A percentile compares a stretch with the other conserved stretches of the same genome.
Evolutionary conservation across 2,329 filamentous ascomycete genomes (phyloP).

Genomic region (Cytospora chrysosperma): DNA sequence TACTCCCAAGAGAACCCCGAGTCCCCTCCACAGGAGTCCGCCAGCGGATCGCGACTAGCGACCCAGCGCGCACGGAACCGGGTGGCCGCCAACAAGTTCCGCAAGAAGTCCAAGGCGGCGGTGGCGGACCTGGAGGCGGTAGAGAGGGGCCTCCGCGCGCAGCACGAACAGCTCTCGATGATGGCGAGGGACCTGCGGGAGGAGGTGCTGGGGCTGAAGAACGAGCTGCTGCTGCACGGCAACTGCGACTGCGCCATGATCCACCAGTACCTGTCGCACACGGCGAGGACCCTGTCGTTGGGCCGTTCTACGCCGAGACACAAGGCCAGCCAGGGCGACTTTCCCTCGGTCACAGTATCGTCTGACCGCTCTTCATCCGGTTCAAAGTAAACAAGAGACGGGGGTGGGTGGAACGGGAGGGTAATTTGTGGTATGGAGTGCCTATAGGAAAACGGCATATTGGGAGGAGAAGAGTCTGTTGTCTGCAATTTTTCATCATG

Average conservation of each 20-base stretch:
- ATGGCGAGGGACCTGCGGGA: slow-evolving; percentile 28
- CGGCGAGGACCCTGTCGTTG: slow-evolving; percentile 24
- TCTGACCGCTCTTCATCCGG: background rate
- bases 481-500: background rate
- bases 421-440: background rate
- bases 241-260: slow-evolving; percentile 32
- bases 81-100: slow-evolving; percentile 33
- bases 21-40: background rate
- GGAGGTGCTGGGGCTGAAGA: slow-evolving; percentile 34
- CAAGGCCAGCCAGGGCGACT: background rate
- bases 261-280: slow-evolving; percentile 30
- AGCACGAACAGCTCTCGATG: slow-evolving; percentile 26
- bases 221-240: slow-evolving; percentile 32
- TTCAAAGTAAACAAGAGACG: background rate
- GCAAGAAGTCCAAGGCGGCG: slow-evolving; percentile 33
- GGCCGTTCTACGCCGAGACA: background rate
- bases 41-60: background rate
- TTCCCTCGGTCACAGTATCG: background rate
- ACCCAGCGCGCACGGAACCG: slow-evolving; percentile 30
- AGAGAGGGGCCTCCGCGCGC: slow-evolving; percentile 24
- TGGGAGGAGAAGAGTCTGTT: background rate
- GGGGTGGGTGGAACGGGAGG: background rate
- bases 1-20: background rate
- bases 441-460: too few species aligned
- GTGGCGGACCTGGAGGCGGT: slow-evolving; percentile 29